Evolutionary conservation across 1,139 yeast genomes (phyloP), one percentile per base, ranked within the genome.

Genomic region (Nakaseomyces kungkrabaensis): DNA sequence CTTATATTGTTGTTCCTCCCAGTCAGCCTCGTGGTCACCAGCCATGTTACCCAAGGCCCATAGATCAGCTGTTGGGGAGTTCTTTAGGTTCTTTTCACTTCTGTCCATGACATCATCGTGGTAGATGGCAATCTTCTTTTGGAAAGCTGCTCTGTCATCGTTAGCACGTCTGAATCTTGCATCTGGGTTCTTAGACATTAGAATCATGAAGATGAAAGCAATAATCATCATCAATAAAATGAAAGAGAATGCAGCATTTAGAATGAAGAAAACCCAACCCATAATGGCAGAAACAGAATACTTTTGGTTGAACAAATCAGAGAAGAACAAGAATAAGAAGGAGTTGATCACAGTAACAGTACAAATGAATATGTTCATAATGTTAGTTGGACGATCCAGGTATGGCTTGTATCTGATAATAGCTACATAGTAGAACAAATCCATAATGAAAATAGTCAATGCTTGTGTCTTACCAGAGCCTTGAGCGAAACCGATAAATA

Each of bases 61-160:
- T 41, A 57, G 50, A 67, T 85, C 94, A 50, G 79, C 79, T 27
- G 78, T 74, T n/a, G 34, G 24, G 3, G 44, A 41, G 34, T 41
- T 41, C 33, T 27, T 41, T 8, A 41, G 24, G 25, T 41, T 41
- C 26, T 29, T 25, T 1, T 29, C 44, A 24, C 44, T 29, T 41
- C 44, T 41, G 5, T 27, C 44, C 34, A 41, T 27, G 44, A 41
- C 34, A 29, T 41, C 44, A 29, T 29, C 34, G 34, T 41, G 34
- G 25, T 41, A 41, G 11, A 29, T 22, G 4, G 77, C 72, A 66
- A 70, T 75, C 63, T 79, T 76, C 63, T 79, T 76, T 65, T 83
- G 89, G 79, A 85, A 85, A 2, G 92, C 83, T 17, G 85, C 79
- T 75, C 95, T 78, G 63, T 85, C 95, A 70, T 85, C 95, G 58